These are phyloP conservation scores for Phylloboletellus chloephorus DNA, from an alignment of 1,284 basidiomycete genomes.

Conservation along the genomic window DNA sequence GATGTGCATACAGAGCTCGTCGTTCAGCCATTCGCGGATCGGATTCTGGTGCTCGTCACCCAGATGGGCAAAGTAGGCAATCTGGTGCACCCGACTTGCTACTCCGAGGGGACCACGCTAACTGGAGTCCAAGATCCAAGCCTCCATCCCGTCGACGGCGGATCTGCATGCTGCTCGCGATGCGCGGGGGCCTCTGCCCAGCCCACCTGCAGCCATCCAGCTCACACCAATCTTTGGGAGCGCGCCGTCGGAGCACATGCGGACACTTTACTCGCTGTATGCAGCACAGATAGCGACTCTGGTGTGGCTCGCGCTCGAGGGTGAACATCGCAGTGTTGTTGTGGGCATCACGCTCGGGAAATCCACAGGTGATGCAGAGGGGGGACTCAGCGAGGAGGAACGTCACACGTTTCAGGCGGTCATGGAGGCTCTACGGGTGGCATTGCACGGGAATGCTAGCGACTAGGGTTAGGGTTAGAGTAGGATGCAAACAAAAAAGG, in stretches of 20 bases:
- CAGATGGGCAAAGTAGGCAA: constrained; percentile 86
- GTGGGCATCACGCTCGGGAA: constrained; percentile 64
- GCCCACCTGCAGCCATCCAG: constrained; percentile 67
- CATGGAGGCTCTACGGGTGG: constrained; percentile 40
- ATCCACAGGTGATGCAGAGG: constrained; percentile 31
- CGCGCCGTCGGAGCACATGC: constrained; percentile 55
- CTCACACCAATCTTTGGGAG: constrained; percentile 75
- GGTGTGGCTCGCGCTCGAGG: constrained; percentile 57
- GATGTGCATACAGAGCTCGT: constrained; percentile 68
- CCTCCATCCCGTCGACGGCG: constrained; percentile 62
- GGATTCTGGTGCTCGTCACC: constrained; percentile 75
- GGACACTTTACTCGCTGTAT: constrained; percentile 77
- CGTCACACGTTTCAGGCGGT: constrained; percentile 57
- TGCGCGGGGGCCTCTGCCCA: constrained; percentile 44
- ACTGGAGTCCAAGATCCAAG: constrained; percentile 63
- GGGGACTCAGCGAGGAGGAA: constrained; percentile 41
- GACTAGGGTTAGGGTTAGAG: constrained; percentile 43
- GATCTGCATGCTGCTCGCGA: constrained; percentile 42
- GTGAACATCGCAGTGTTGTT: constrained; percentile 49
- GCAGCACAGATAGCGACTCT: constrained; percentile 82
- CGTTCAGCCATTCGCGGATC: constrained; percentile 74
- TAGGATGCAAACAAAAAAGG: constrained; percentile 27
- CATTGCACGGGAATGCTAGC: background rate
- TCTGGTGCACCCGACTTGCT: constrained; percentile 48
- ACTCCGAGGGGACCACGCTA: constrained; percentile 1